Evolutionary conservation across 192 early-diverging fungal genomes (phyloP).

Genomic region (Cetraspora pellucida): DNA sequence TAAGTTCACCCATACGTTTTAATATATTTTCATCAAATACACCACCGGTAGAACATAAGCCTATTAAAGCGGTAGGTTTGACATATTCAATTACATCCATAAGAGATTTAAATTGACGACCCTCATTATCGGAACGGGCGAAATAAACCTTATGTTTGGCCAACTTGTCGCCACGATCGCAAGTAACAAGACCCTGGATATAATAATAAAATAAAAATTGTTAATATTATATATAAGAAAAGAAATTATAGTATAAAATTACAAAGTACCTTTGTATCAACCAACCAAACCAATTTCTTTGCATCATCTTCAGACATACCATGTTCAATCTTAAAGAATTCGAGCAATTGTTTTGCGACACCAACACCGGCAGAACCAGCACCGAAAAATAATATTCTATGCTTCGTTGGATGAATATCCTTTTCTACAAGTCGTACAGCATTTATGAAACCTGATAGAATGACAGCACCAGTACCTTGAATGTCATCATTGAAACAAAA

Average conservation of each 20-base stretch:
- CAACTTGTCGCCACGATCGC: conserved; percentile 83
- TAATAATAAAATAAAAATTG: background rate
- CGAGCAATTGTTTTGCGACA: conserved; percentile 87
- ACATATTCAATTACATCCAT: conserved; percentile 82
- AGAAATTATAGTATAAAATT: background rate
- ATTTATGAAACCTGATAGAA: conserved; percentile 91
- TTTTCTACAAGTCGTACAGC: conserved; percentile 65
- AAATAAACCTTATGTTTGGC: conserved; percentile 85
- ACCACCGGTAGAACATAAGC: conserved; percentile 77
- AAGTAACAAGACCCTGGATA: conserved; percentile 77
- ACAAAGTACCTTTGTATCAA: conserved; percentile 72
- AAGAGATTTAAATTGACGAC: conserved; percentile 72
- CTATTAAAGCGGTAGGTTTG: conserved; percentile 88
- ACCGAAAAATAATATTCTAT: conserved; percentile 91
- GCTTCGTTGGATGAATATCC: conserved; percentile 67
- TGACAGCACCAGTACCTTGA: conserved; percentile 92
- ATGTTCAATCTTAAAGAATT: conserved; percentile 79
- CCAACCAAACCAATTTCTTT: conserved; percentile 76
- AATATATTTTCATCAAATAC: conserved; percentile 78
- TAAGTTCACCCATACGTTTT: conserved; percentile 71
- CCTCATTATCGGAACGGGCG: conserved; percentile 84
- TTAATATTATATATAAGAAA: background rate
- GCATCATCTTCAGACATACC: conserved; percentile 74
- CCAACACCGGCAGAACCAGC: conserved; percentile 95
- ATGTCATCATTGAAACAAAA: conserved; percentile 97